Conservation (phyloP, 306 rosid genomes). For the Inga leiocalycina region DNA sequence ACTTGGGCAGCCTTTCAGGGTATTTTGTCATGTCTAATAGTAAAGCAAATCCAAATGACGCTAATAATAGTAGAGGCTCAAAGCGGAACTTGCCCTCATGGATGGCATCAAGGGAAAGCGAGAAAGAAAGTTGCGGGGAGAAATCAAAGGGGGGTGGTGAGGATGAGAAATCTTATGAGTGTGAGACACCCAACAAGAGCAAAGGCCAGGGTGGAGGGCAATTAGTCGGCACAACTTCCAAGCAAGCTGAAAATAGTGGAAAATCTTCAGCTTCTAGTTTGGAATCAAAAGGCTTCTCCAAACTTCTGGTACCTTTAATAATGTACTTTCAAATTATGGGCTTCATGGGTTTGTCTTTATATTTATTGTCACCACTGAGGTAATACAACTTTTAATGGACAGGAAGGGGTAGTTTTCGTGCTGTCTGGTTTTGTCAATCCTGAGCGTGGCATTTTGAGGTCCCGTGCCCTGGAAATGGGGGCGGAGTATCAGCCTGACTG, state of each 20-base stretch:
- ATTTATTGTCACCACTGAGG: slow-evolving; percentile 23
- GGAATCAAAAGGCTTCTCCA: slow-evolving; percentile 49
- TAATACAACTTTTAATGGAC: slow-evolving; percentile 39
- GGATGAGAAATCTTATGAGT: slow-evolving; percentile 30
- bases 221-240: background rate
- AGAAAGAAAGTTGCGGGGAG: slow-evolving; percentile 31
- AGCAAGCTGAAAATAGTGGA: slow-evolving; percentile 38
- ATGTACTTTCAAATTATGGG: background rate
- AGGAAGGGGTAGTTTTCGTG: slow-evolving; percentile 94
- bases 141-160: slow-evolving; percentile 36
- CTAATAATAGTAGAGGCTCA: slow-evolving; percentile 18
- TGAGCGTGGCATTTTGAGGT: slow-evolving; percentile 78
- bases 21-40: slow-evolving; percentile 44
- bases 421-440: slow-evolving; percentile 96
- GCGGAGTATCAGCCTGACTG: slow-evolving; percentile 88
- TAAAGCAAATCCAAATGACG: slow-evolving; percentile 21
- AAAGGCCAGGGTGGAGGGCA: slow-evolving; percentile 25
- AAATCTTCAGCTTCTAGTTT: slow-evolving; percentile 40
- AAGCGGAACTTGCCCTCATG: slow-evolving; percentile 62
- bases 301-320: slow-evolving; percentile 60
- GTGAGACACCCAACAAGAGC: slow-evolving; percentile 38
- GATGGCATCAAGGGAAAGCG: slow-evolving; percentile 47
- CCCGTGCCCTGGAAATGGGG: slow-evolving; percentile 94
- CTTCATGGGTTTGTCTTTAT: slow-evolving; percentile 11
- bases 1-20: background rate